Evolutionary conservation across 441 rosid species (phyloP), one percentile per base, ranked within the genome.

Genomic region (Pelargonium australe): DNA sequence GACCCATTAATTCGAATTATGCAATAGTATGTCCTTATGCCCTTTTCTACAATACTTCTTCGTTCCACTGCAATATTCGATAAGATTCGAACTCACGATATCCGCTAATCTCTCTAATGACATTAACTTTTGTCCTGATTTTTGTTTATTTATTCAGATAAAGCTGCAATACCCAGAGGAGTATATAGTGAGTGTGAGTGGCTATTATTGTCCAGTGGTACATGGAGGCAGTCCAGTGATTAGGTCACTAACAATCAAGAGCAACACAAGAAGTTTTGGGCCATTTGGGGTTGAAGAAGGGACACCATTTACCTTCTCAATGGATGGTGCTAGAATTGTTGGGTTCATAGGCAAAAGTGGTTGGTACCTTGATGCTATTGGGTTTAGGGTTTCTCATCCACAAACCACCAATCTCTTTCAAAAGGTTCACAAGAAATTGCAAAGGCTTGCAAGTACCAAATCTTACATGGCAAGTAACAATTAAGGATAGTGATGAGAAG

Each of bases 161-260:
- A 85, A 86, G 81, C 80, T 93, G 68, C 86, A 86, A 41, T 90
- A 69, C 60, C 96, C 97, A n/a, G 89, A 87, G 3, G 98, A 92
- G 80, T 83, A 69, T 62, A 72, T 89, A 74, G 71, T 75, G 53
- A 78, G 86, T 63, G 82, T 85, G 41, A 88, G 83, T 31, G 95
- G 95, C 12, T 72, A 89, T 71, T 85, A 79, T 80, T 78, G 81
- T 63, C 83, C 90, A 0, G 83, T 85, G 65, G 86, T 83, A 44
- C 45, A 79, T 7, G 78, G 91, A 0, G 86, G 86, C 44, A 79
- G 79, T 65, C 86, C 85, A 0, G 89, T 88, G 79, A 87, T 86
- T 63, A 80, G 92, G 69, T 86, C 96, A 7, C 80, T 92, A 25
- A 80, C 88, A 9, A 79, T 88, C 62, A 86, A 80, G 77, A 90